A percentile compares a stretch with the other conserved stretches of the same genome.
phyloP scores from a whole-genome alignment of 2,329 filamentous ascomycete genomes.

The Aspergillus fijiensis region DNA sequence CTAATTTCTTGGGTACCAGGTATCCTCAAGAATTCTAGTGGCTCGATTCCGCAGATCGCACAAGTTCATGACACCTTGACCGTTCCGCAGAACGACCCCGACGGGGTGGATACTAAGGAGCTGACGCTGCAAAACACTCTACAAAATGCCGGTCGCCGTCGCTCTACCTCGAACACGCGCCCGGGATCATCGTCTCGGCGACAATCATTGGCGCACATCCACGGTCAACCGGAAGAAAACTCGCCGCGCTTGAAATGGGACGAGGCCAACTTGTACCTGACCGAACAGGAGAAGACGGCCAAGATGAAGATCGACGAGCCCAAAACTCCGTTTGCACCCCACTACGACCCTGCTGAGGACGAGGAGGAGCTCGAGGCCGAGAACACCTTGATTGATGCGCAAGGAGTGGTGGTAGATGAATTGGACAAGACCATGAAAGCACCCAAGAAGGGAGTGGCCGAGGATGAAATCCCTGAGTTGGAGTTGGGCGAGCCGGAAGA shows the following conservation, averaged over 20 bases:
- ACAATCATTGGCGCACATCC: slow-evolving; percentile 58
- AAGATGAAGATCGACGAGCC: slow-evolving; percentile 99
- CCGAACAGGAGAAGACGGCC: slow-evolving; percentile 89
- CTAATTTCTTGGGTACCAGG: slow-evolving; percentile 54
- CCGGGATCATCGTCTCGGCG: slow-evolving; percentile 67
- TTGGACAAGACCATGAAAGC: slow-evolving; percentile 54
- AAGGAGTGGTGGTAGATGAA: slow-evolving; percentile 69
- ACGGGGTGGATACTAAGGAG: slow-evolving; percentile 69
- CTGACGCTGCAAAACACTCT: slow-evolving; percentile 92
- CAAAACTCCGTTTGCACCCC: slow-evolving; percentile 92
- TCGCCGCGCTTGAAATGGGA: slow-evolving; percentile 92
- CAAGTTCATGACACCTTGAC: slow-evolving; percentile 43
- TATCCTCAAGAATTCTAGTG: slow-evolving; percentile 81
- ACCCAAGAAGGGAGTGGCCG: slow-evolving; percentile 47
- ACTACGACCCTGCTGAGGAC: slow-evolving; percentile 87
- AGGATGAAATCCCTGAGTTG: slow-evolving; percentile 86
- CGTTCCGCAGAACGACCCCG: slow-evolving; percentile 41
- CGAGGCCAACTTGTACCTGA: slow-evolving; percentile 94
- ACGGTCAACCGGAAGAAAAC: slow-evolving; percentile 56
- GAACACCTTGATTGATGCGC: slow-evolving; percentile 60
- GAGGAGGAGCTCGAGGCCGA: slow-evolving; percentile 61
- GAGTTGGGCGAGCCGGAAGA: slow-evolving; percentile 92
- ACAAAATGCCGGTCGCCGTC: slow-evolving; percentile 84
- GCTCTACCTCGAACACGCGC: slow-evolving; percentile 72
- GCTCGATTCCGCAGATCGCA: slow-evolving; percentile 59